Conservation (phyloP, 495 filamentous ascomycete genomes). For the Xylaria bambusicola region DNA sequence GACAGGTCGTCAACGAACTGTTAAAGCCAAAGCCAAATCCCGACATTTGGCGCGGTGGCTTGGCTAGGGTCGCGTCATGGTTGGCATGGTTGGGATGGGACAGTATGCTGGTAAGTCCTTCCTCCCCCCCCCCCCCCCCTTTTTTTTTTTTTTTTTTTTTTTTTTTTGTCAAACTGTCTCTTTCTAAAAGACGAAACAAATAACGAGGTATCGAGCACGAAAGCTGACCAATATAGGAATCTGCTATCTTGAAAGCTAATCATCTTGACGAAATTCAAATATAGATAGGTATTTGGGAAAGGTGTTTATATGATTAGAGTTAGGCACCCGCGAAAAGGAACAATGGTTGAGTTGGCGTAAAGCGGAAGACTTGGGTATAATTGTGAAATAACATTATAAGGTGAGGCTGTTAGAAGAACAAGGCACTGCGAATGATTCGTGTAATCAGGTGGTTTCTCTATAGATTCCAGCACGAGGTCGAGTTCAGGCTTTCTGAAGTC, state of each 20-base stretch:
- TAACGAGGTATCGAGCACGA: constrained; percentile 30
- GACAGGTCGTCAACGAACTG: constrained; percentile 30
- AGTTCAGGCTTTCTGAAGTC: too few relatives aligned
- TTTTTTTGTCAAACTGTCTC: not conserved
- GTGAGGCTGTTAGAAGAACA: too few relatives aligned
- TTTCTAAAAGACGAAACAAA: not conserved
- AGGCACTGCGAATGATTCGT: too few relatives aligned
- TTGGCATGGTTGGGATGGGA: constrained; percentile 26
- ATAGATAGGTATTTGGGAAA: not conserved
- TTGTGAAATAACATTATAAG: too few relatives aligned
- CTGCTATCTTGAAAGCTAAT: constrained; percentile 38
- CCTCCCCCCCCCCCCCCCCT: too few relatives aligned
- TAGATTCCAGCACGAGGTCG: too few relatives aligned
- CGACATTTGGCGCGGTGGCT: constrained; percentile 37
- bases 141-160: too few relatives aligned
- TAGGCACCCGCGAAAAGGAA: too few relatives aligned
- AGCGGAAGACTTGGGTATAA: too few relatives aligned
- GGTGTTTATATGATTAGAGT: not conserved
- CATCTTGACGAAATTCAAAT: constrained; percentile 31
- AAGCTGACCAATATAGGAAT: constrained; percentile 39
- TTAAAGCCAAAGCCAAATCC: constrained; percentile 28
- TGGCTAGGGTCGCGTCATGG: constrained; percentile 26
- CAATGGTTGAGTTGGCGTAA: too few relatives aligned
- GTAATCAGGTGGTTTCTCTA: too few relatives aligned
- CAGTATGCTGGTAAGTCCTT: constrained; percentile 13